Evolutionary conservation across 371 early-diverging fungal genomes (phyloP).

Genomic region (Nematocida sp.): DNA sequence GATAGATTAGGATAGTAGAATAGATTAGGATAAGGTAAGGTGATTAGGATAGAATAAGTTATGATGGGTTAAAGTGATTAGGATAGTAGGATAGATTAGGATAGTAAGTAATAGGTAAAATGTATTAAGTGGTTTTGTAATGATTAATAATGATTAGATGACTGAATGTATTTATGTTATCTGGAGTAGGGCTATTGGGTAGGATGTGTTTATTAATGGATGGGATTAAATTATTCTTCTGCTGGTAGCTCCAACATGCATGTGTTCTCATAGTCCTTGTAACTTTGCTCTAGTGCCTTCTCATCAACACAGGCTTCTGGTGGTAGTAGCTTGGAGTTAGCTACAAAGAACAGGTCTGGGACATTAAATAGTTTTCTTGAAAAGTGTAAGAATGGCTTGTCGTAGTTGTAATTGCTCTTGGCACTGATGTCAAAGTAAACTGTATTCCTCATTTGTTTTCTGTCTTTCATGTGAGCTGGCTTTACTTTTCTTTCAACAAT

Average conservation of each 20-base stretch:
- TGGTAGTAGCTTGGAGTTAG: slow-evolving; percentile 88
- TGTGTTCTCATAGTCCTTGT: slow-evolving; percentile 65
- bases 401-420: slow-evolving; percentile 98
- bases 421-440: slow-evolving; percentile 99
- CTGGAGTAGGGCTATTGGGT: too few species aligned
- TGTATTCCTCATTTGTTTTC: slow-evolving; percentile 68
- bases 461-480: slow-evolving; percentile 88
- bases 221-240: slow-evolving; percentile 20
- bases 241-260: slow-evolving; percentile 12
- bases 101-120: too few species aligned
- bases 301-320: slow-evolving; percentile 82
- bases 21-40: too few species aligned
- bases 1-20: too few species aligned
- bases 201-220: too few species aligned
- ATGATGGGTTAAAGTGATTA: too few species aligned
- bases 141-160: too few species aligned
- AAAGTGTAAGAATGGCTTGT: slow-evolving; percentile 98
- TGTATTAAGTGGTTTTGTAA: too few species aligned
- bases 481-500: slow-evolving; percentile 99
- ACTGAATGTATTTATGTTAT: too few species aligned
- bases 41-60: too few species aligned
- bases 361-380: slow-evolving; percentile 90
- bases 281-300: slow-evolving; percentile 71
- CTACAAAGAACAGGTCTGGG: slow-evolving; percentile 85
- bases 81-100: too few species aligned